These are phyloP conservation scores for Vitellaria paradoxa DNA, from an alignment of 179 eudicot species.

Conservation along the genomic window DNA sequence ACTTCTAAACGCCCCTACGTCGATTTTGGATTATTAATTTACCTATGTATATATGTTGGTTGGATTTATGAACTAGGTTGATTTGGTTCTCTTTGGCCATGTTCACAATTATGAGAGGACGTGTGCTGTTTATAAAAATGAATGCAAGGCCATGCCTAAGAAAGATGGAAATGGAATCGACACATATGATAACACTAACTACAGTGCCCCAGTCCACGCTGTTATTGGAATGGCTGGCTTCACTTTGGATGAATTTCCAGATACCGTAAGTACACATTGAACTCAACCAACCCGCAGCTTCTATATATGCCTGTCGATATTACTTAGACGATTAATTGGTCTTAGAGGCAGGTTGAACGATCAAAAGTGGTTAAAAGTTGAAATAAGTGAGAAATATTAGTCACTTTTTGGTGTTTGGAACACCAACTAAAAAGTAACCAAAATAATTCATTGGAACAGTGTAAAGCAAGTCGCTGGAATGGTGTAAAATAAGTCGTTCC, in stretches of 20 bases:
- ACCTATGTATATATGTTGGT: background rate
- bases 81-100: slow-evolving; percentile 75
- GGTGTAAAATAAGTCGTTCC: no score
- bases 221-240: slow-evolving; percentile 96
- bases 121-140: slow-evolving; percentile 55
- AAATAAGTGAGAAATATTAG: no score
- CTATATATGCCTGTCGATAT: background rate
- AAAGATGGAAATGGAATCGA: slow-evolving; percentile 62
- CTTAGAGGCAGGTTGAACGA: no score
- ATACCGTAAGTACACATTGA: slow-evolving; percentile 30
- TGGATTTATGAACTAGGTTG: slow-evolving; percentile 42
- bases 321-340: no score
- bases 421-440: no score
- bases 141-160: slow-evolving; percentile 64
- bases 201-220: slow-evolving; percentile 74
- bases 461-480: no score
- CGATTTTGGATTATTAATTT: background rate
- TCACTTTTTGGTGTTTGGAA: no score
- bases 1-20: background rate
- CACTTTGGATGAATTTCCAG: slow-evolving; percentile 51
- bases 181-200: slow-evolving; percentile 52
- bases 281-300: background rate
- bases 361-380: no score
- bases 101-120: slow-evolving; percentile 93
- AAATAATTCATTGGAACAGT: no score